Evolutionary conservation across 179 eudicot genomes (phyloP).

Genomic region (Carnegiea gigantea): DNA sequence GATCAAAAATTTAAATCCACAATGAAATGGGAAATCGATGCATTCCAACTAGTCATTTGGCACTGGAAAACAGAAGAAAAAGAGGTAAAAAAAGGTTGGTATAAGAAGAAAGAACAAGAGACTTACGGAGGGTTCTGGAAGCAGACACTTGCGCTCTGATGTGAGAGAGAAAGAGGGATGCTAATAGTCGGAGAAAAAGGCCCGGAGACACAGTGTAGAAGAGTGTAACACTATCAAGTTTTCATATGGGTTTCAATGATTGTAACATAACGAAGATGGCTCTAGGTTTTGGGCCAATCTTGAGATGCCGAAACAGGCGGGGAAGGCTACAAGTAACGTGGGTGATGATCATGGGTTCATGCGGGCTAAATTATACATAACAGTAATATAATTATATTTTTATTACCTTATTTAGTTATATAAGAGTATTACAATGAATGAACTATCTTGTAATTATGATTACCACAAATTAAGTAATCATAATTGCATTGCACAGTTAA

Average conservation of each 20-base stretch:
- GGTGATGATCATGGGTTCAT: background rate
- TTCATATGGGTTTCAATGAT: background rate
- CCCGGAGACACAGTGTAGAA: background rate
- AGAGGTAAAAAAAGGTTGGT: background rate
- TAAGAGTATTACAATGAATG: too few relatives aligned
- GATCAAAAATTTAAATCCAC: background rate
- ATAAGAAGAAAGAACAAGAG: background rate
- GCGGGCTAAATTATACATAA: background rate
- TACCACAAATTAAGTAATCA: too few relatives aligned
- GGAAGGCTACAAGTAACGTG: background rate
- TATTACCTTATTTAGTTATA: too few relatives aligned
- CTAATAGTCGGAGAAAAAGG: background rate
- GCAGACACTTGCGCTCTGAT: background rate
- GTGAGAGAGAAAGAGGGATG: background rate
- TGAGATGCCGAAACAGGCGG: background rate
- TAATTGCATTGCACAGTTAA: too few relatives aligned
- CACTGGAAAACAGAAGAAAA: background rate
- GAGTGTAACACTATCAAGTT: background rate
- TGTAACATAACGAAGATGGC: background rate
- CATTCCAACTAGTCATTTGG: background rate
- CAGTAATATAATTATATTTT: too few relatives aligned
- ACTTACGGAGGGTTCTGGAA: constrained; percentile 3
- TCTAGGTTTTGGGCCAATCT: background rate
- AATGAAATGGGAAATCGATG: background rate
- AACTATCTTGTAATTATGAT: too few relatives aligned